Evolutionary conservation across 1,284 basidiomycete genomes (phyloP).

Genomic region (Vanrija sp.): DNA sequence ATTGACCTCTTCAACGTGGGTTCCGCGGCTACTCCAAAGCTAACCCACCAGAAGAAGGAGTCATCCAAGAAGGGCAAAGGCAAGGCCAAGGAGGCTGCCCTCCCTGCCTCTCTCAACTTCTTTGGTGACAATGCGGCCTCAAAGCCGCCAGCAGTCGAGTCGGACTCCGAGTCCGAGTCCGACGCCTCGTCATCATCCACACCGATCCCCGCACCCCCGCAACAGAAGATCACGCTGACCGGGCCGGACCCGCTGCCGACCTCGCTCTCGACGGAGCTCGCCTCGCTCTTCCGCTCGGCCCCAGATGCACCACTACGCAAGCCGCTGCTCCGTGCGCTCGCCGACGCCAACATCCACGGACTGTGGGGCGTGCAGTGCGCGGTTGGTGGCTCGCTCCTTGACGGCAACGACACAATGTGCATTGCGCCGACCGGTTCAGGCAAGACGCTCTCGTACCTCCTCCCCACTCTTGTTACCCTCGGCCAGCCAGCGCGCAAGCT

Average conservation of each 20-base stretch:
- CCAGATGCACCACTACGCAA: conserved; percentile 27
- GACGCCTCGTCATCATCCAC: conserved; percentile 19
- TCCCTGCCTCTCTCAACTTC: conserved; percentile 79
- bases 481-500: conserved; percentile 56
- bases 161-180: conserved; percentile 19
- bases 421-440: conserved; percentile 93
- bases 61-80: conserved; percentile 40
- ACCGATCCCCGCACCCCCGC: conserved; percentile 37
- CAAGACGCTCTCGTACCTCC: conserved; percentile 84
- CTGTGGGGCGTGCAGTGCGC: conserved; percentile 45
- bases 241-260: conserved; percentile 43
- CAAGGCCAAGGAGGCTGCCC: conserved; percentile 28
- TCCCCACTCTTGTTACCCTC: conserved; percentile 71
- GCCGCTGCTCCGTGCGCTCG: conserved; percentile 26
- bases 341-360: conserved; percentile 24
- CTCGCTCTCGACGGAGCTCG: conserved; percentile 42
- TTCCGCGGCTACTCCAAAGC: background rate
- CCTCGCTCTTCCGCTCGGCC: conserved; percentile 28
- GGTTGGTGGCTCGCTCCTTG: conserved; percentile 34
- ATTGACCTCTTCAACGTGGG: conserved; percentile 66
- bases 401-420: conserved; percentile 77
- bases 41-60: conserved; percentile 25
- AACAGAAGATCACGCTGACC: conserved; percentile 47
- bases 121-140: conserved; percentile 66
- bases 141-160: conserved; percentile 49